Percentiles rank a stretch among this genome's conserved stretches.
These are phyloP conservation scores for Sugiyamaella sp. DNA, from an alignment of 1,139 yeast species.

Conservation along the genomic window DNA sequence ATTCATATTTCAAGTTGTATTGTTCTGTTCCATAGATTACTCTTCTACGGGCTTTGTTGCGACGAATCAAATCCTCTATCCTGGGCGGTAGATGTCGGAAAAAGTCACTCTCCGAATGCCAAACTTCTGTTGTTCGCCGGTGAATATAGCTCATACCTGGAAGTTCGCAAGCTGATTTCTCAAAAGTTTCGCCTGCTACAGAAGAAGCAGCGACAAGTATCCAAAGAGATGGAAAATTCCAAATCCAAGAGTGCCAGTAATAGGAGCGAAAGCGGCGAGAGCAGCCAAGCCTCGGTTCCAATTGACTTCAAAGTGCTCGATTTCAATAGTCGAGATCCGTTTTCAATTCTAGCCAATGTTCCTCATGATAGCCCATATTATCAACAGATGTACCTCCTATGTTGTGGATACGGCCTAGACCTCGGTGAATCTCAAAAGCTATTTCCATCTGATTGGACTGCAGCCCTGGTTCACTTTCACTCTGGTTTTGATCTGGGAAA, in stretches of 20 bases:
- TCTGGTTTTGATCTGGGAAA: conserved; percentile 17
- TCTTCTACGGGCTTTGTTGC: conserved; percentile 24
- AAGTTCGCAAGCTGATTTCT: conserved; percentile 13
- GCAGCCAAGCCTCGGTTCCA: not conserved
- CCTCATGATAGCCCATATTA: conserved; percentile 22
- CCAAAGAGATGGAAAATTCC: not conserved
- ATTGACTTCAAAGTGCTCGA: conserved; percentile 19
- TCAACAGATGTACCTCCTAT: conserved; percentile 20
- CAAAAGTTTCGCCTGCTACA: conserved; percentile 9
- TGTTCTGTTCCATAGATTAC: conserved; percentile 20
- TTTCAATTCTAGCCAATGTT: conserved; percentile 22
- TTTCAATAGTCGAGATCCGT: conserved; percentile 21
- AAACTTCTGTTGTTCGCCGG: conserved; percentile 23
- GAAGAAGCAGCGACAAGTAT: conserved; percentile 3
- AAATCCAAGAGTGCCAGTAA: not conserved
- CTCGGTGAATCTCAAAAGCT: conserved; percentile 1
- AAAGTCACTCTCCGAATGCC: conserved; percentile 4
- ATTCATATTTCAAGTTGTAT: conserved; percentile 16
- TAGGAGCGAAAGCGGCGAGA: conserved; percentile 1
- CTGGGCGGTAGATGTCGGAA: conserved; percentile 1
- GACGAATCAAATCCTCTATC: conserved; percentile 19
- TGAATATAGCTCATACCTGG: conserved; percentile 22
- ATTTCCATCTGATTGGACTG: conserved; percentile 23
- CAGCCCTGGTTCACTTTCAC: conserved; percentile 18
- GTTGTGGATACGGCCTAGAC: conserved; percentile 18